phyloP scores from a whole-genome alignment of 495 filamentous ascomycete species.

The Apiosordaria backusii region DNA sequence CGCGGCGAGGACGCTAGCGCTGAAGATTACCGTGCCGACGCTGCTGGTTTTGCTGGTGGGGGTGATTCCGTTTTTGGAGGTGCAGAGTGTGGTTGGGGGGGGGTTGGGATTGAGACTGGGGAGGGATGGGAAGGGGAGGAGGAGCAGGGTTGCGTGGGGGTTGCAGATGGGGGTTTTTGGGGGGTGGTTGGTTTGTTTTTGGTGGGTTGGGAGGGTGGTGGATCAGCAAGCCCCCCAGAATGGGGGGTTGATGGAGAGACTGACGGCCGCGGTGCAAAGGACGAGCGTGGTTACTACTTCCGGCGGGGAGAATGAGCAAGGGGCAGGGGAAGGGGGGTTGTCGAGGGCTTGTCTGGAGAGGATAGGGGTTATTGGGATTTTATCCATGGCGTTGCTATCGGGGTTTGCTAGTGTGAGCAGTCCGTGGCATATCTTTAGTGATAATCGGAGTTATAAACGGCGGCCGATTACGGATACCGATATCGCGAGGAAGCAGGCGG shows the following conservation, averaged over 20 bases:
- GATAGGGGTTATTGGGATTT: slow-evolving; percentile 76
- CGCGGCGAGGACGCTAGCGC: slow-evolving; percentile 56
- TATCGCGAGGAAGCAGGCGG: slow-evolving; percentile 66
- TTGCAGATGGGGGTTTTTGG: slow-evolving; percentile 56
- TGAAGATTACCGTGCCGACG: slow-evolving; percentile 61
- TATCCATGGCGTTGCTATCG: slow-evolving; percentile 74
- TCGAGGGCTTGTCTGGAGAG: slow-evolving; percentile 72
- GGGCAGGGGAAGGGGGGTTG: slow-evolving; percentile 43
- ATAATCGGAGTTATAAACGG: slow-evolving; percentile 39
- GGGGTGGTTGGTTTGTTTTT: slow-evolving; percentile 65
- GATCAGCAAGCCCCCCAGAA: slow-evolving; percentile 42
- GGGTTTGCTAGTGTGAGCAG: slow-evolving; percentile 79
- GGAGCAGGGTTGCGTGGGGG: slow-evolving; percentile 52
- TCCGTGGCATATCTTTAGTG: slow-evolving; percentile 75
- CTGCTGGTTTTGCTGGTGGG: slow-evolving; percentile 64
- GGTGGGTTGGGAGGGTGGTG: slow-evolving; percentile 66
- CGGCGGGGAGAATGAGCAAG: background rate
- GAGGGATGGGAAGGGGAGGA: slow-evolving; percentile 41
- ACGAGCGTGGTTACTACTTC: slow-evolving; percentile 6
- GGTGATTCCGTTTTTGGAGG: slow-evolving; percentile 66
- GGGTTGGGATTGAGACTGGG: slow-evolving; percentile 54
- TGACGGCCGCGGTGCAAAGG: background rate
- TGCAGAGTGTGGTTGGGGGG: slow-evolving; percentile 60
- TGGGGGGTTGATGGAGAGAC: slow-evolving; percentile 18
- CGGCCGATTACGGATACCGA: slow-evolving; percentile 65